Base-by-base conservation (phyloP, 805 yeast genomes). In the Wickerhamomyces chaumierensis region DNA sequence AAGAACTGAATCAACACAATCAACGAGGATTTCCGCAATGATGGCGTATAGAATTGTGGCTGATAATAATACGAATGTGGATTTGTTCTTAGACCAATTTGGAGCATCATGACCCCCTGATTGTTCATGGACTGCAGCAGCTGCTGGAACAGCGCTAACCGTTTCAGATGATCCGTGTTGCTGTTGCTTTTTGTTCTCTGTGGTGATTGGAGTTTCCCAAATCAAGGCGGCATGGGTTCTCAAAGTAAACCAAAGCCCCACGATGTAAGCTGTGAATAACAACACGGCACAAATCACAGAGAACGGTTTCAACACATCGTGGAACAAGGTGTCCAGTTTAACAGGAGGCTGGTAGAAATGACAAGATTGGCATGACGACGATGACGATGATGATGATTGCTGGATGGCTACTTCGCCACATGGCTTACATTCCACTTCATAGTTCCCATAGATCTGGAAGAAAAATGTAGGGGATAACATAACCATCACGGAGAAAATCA, bases 181-280 rank as follows among this genome's bases (percentile, higher is more conserved):
- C 36, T 34, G 34, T 42, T 51, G 51, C 32, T 47, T 49, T 33
- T 43, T 56, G 18, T 49, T 38, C 45, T 54, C 54, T n/a, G n/a
- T n/a, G 25, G 48, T 56, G 6, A 70, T 69, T 3, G 80, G 78
- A 1, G 78, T 73, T 35, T 85, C 83, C 98, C 98, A 92, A 46
- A 92, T 92, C 62, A 87, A 66, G 1, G 95, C 90, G 0, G 98
- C 98, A 60, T 92, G 98, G 0, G 97, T 92, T 51, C 95, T 74
- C 52, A 92, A 69, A 0, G 98, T 92, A 58, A 92, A 92, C 73
- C 86, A 79, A 33, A 92, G 65, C 2, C 98, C 97, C 58, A 88
- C 78, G 18, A 76, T 71, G 56, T 92, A 92, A 0, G 95, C 92
- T 13, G 83, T 60, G 51, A 88, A 85, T 40, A 92, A 69, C 4